Conservation (phyloP, 768 basidiomycete genomes). For the Termitomyces sp. region DNA sequence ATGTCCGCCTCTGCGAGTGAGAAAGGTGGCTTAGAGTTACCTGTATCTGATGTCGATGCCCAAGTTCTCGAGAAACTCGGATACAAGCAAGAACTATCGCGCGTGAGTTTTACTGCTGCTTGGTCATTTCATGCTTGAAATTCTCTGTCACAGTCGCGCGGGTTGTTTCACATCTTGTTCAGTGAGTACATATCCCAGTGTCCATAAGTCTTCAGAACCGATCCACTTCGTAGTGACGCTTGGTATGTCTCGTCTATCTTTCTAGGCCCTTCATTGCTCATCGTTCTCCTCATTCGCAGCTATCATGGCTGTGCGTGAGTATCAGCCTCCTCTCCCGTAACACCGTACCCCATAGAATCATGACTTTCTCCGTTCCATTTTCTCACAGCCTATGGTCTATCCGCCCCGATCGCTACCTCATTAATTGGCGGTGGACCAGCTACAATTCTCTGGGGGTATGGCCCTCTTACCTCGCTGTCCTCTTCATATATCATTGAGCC, state of each 20-base stretch:
- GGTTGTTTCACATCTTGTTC: conserved; percentile 46
- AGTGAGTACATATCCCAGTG: conserved; percentile 28
- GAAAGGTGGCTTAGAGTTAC: neutral
- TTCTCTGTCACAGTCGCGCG: conserved; percentile 32
- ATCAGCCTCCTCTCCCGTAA: neutral
- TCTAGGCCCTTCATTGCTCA: conserved; percentile 1
- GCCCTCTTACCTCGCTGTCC: neutral
- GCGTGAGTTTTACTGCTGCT: conserved; percentile 25
- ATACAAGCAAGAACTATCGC: conserved; percentile 49
- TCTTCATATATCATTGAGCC: neutral
- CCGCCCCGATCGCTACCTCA: conserved; percentile 51
- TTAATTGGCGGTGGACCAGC: conserved; percentile 50
- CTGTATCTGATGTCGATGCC: conserved; percentile 5
- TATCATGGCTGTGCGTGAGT: conserved; percentile 59
- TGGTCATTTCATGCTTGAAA: neutral
- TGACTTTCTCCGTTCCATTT: neutral
- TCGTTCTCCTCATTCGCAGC: conserved; percentile 24
- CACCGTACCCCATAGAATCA: neutral
- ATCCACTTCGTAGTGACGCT: conserved; percentile 34
- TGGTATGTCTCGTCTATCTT: conserved; percentile 23
- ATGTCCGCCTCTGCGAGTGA: conserved; percentile 3
- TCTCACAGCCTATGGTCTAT: conserved; percentile 46
- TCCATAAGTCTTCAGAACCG: neutral
- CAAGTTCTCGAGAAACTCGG: conserved; percentile 45
- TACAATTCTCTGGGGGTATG: conserved; percentile 55